Evolutionary conservation across 345 rosid species (phyloP).

Genomic region (Melaleuca alternifolia): DNA sequence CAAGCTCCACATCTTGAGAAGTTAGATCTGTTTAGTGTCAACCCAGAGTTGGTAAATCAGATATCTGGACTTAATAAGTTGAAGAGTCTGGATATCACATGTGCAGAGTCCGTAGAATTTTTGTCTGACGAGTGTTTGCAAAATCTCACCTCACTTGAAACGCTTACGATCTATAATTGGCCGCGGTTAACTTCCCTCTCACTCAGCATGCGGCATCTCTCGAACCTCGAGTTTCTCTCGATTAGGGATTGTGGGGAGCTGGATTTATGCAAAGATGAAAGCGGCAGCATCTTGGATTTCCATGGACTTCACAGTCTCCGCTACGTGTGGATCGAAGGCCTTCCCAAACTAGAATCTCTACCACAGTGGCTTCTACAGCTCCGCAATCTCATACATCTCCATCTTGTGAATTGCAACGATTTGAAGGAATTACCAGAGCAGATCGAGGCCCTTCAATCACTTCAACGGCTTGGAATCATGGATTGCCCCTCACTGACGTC

Average conservation of each 20-base stretch:
- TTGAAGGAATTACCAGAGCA: too few relatives aligned
- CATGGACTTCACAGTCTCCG: not conserved
- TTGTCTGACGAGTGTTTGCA: not conserved
- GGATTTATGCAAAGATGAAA: too few relatives aligned
- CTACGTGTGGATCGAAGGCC: rapidly evolving
- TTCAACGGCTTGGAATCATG: too few relatives aligned
- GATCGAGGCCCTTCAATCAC: too few relatives aligned
- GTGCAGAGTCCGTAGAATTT: too few relatives aligned
- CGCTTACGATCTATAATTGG: not conserved
- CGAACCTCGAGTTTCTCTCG: too few relatives aligned
- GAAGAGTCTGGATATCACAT: not conserved
- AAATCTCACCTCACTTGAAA: not conserved
- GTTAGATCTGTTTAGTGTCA: not conserved
- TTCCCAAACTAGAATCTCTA: not conserved
- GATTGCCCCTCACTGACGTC: not conserved
- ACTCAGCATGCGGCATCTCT: too few relatives aligned
- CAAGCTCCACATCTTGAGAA: not conserved
- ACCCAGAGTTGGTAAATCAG: not conserved
- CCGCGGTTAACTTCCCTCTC: not conserved
- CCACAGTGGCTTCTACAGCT: not conserved
- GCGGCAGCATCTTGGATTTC: not conserved
- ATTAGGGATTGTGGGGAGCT: too few relatives aligned
- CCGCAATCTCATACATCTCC: rapidly evolving
- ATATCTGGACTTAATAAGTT: not conserved
- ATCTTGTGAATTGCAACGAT: rapidly evolving